Conservation (phyloP, 2,329 filamentous ascomycete genomes). For the Metarhizium sp. region DNA sequence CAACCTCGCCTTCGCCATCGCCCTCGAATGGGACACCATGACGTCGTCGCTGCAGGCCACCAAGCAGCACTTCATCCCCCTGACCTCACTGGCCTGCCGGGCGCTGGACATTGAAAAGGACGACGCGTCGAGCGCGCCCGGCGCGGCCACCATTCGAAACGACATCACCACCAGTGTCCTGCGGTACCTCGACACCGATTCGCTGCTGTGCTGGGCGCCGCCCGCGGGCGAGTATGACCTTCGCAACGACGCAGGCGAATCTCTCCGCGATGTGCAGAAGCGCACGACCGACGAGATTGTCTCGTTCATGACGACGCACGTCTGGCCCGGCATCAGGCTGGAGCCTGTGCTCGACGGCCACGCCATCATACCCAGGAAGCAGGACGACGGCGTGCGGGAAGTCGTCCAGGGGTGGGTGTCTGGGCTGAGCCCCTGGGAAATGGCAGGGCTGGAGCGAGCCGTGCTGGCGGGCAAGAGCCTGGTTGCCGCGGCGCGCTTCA, state of each 20-base stretch:
- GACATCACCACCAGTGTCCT: conserved; percentile 61
- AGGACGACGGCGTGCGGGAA: conserved; percentile 65
- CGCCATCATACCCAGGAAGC: conserved; percentile 65
- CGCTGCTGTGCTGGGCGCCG: conserved; percentile 78
- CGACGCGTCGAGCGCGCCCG: conserved; percentile 33
- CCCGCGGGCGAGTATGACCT: conserved; percentile 38
- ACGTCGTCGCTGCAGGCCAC: conserved; percentile 74
- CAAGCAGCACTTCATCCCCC: conserved; percentile 77
- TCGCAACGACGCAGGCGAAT: conserved; percentile 40
- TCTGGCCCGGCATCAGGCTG: conserved; percentile 81
- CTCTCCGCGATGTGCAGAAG: conserved; percentile 64
- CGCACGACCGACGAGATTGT: conserved; percentile 61
- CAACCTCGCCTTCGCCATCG: conserved; percentile 75
- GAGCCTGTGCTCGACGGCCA: conserved; percentile 68
- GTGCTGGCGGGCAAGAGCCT: conserved; percentile 82
- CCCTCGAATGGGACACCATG: conserved; percentile 87
- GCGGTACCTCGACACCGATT: conserved; percentile 87
- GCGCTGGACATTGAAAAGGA: conserved; percentile 71
- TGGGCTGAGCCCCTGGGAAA: conserved; percentile 65
- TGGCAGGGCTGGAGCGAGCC: conserved; percentile 78
- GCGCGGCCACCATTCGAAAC: conserved; percentile 45
- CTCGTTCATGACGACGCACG: conserved; percentile 55
- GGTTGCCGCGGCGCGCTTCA: conserved; percentile 62
- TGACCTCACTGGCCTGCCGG: conserved; percentile 77
- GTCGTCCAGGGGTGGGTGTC: conserved; percentile 71